Conservation (phyloP, 2,329 filamentous ascomycete species). For the Ceratocystis colombiana region DNA sequence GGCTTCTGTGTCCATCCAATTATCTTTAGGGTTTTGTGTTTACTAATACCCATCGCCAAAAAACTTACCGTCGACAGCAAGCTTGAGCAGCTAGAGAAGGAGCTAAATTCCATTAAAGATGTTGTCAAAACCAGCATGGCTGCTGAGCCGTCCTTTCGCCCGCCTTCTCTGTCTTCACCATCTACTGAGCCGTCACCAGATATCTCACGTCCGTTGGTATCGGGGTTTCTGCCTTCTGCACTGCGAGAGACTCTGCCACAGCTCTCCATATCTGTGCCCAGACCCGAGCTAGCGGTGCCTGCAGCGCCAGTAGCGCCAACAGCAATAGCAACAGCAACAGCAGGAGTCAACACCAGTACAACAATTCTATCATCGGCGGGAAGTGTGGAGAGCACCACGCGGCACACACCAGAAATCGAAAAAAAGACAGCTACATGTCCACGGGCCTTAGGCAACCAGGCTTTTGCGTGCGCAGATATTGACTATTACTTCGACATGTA, state of each 20-base stretch:
- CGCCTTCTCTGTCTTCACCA: background rate
- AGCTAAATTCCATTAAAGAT: slow-evolving; percentile 46
- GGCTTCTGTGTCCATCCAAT: background rate
- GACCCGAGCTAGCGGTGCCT: background rate
- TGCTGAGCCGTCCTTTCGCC: slow-evolving; percentile 8
- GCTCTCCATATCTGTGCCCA: background rate
- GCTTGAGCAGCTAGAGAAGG: slow-evolving; percentile 45
- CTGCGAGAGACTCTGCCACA: background rate
- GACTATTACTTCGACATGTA: slow-evolving; percentile 47
- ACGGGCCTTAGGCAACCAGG: slow-evolving; percentile 35
- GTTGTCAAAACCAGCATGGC: slow-evolving; percentile 34
- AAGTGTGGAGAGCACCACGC: background rate
- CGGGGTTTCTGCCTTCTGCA: background rate
- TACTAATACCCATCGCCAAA: background rate
- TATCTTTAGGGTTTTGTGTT: background rate
- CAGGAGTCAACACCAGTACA: background rate
- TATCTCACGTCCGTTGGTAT: background rate
- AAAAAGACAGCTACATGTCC: slow-evolving; percentile 11
- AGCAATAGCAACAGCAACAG: background rate
- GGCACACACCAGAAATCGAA: slow-evolving; percentile 3
- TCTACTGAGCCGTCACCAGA: background rate
- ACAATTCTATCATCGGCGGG: background rate
- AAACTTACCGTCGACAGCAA: slow-evolving; percentile 35
- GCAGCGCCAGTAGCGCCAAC: background rate
- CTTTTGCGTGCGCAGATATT: slow-evolving; percentile 44